Evolutionary conservation across 176 grass and related monocot species (phyloP), one percentile per base, ranked within the genome.

Genomic region (Miscanthus lutarioriparius): DNA sequence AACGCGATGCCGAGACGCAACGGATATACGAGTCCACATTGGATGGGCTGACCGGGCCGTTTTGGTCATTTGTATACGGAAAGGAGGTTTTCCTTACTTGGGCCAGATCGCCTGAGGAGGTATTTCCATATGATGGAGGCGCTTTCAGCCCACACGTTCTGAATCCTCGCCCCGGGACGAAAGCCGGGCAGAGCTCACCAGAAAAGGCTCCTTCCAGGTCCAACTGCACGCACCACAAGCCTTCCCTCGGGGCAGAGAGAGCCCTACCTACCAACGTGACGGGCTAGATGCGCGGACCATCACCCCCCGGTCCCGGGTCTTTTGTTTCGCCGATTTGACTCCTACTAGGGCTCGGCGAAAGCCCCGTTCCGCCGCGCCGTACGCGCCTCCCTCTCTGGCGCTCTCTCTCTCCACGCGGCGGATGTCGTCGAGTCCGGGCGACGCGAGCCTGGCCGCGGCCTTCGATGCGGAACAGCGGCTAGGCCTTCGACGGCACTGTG

Each of bases 391-490:
- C 11, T 14, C 44, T 16, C 1, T 30, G 28, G 28, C 28, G 32
- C 35, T 2, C 27, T 35, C 32, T 38, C 66, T n/a, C 32, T 4
- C 33, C 28, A 15, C 7, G 59, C 23, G n/a, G 59, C 25, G 59
- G 48, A 8, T 19, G 28, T 22, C 25, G 17, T 16, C 30, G 32
- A 20, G 35, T 36, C 35, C 35, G 35, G 35, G 35, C 35, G 5
- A 5, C 35, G 36, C 36, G 36, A 37, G 40, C n/a, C 40, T 14
- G 22, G 12, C 20, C 40, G 40, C 77, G 39, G 41, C 77, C 15
- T 10, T 80, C 78, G 78, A 80, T 49, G 78, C 37, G 8, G n/a
- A 77, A 78, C 86, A 74, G 28, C 78, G 19, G 70, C 87, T 80
- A 61, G 83, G 65, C 33, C 27, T 74, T 47, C 63, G 56, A 72